These are phyloP conservation scores for Schwanniomyces occidentalis DNA, from an alignment of 805 yeast genomes.

Conservation along the genomic window DNA sequence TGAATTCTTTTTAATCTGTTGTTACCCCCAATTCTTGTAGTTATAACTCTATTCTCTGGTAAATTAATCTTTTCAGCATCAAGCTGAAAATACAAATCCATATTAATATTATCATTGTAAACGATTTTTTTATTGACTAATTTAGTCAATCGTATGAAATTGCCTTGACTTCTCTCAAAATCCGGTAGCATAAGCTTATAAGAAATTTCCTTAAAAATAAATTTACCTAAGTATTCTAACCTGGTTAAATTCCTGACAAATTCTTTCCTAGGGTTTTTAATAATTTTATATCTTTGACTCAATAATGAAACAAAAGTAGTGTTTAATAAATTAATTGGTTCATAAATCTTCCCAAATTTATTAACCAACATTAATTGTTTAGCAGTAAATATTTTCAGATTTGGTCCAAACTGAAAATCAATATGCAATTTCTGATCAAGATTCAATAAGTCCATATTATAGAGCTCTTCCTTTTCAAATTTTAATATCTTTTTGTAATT, in stretches of 20 bases:
- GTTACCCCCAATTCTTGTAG: conserved; percentile 1
- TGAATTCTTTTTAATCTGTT: conserved; percentile 3
- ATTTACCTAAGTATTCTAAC: conserved; percentile 8
- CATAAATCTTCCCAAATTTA: conserved; percentile 3
- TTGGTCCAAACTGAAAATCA: conserved; percentile 5
- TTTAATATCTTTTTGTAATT: conserved; percentile 5
- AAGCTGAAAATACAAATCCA: conserved; percentile 1
- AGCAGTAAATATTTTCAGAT: conserved; percentile 4
- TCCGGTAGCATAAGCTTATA: conserved; percentile 3
- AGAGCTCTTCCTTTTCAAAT: conserved; percentile 5
- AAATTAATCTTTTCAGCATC: neutral
- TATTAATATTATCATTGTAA: conserved; percentile 1
- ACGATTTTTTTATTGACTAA: conserved; percentile 2
- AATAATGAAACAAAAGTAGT: conserved; percentile 4
- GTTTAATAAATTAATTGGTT: conserved; percentile 4
- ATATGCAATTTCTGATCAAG: conserved; percentile 4
- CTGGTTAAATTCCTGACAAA: conserved; percentile 3
- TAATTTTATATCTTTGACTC: conserved; percentile 4
- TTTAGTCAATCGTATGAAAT: neutral
- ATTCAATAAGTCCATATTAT: conserved; percentile 3
- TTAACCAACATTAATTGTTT: conserved; percentile 2
- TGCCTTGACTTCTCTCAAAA: conserved; percentile 6
- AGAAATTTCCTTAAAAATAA: conserved; percentile 3
- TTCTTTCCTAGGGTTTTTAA: conserved; percentile 4
- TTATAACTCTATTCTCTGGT: conserved; percentile 3